Percentiles rank a stretch among this genome's conserved stretches.
Conservation (phyloP, 768 basidiomycete species). For the Mycena chlorophos region DNA sequence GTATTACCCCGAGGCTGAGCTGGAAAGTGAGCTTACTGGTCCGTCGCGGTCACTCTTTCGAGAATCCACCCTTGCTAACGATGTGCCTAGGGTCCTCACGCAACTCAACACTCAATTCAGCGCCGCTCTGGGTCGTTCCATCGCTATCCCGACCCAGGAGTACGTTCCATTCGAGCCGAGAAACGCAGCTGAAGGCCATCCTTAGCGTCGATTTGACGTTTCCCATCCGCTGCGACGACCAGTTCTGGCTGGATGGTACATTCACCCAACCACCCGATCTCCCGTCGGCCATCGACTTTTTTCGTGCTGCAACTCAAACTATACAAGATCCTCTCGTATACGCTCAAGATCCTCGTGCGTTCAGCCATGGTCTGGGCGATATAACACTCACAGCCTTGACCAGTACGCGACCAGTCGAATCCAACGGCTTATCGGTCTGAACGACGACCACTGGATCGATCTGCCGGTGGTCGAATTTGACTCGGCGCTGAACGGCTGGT, state of each 20-base stretch:
- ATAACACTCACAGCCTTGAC: neutral
- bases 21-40: slow-evolving; percentile 1
- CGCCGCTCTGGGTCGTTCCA: neutral
- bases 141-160: neutral
- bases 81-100: neutral
- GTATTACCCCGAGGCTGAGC: neutral
- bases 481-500: slow-evolving; percentile 1
- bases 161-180: neutral
- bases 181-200: neutral
- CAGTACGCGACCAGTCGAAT: neutral
- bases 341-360: neutral
- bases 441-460: neutral
- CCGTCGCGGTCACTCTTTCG: neutral
- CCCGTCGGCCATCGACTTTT: neutral
- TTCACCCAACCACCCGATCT: neutral
- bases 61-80: neutral
- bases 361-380: neutral
- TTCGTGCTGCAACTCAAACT: neutral
- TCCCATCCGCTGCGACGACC: neutral
- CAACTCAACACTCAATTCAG: neutral
- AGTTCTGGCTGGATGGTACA: neutral
- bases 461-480: slow-evolving; percentile 1
- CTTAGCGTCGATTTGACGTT: neutral
- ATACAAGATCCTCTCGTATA: neutral
- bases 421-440: neutral